Base-by-base conservation (phyloP, 169 alveolate species). In the Plasmodium chabaudi region DNA sequence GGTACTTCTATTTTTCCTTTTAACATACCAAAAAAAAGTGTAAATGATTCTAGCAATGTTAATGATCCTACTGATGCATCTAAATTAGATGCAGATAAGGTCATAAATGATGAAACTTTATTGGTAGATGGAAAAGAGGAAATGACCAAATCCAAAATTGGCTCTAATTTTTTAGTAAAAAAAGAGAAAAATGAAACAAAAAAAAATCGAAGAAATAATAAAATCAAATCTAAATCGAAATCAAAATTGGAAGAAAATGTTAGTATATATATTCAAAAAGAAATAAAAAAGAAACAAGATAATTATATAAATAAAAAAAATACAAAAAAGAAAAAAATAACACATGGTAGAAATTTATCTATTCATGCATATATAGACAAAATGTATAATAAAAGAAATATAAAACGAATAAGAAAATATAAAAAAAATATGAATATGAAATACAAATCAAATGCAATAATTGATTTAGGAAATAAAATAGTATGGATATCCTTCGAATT, bases 401-500 rank as follows among this genome's bases (percentile, higher is more conserved):
- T 46, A 51, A 77, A 9, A 17, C 46, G 25, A 64, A 17, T 34
- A 19, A 44, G 21, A 17, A 63, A 77, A 17, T 1, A 17, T 19
- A 73, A 44, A 51, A 51, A 64, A 51, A 23, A 10, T 17, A 61
- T 39, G 47, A 64, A 64, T 15, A 44, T 77, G 39, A 77, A 64
- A 34, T 82, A 82, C 19, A 82, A 69, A 82, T 67, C 90, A n/a
- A 82, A 69, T 68, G 90, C 84, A 34, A 82, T 82, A 0, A 68
- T 82, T 17, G 90, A 82, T 23, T 56, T 82, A 42, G 86, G 90
- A 39, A 72, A 69, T 34, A 65, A 69, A 61, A 68, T 69, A 44
- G 90, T 82, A 12, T 82, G 90, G 90, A 64, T 69, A n/a, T 67
- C 90, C 0, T 53, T 82, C 44, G 90, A 82, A 82, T 82, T 82